Evolutionary conservation across 2,329 filamentous ascomycete species (phyloP).

Genomic region (Penicillium decumbens): DNA sequence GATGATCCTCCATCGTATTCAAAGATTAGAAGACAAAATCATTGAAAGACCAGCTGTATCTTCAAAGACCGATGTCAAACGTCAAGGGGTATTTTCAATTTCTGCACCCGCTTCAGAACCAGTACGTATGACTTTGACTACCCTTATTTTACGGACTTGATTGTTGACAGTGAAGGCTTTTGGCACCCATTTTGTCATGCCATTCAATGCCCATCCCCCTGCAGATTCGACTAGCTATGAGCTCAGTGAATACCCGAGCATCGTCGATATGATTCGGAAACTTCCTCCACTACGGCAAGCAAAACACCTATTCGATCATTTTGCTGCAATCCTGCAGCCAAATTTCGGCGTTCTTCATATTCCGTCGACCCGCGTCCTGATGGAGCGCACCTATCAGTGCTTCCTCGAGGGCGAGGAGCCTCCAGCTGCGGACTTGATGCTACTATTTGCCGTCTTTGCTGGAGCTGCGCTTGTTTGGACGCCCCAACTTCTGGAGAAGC

Average conservation of each 20-base stretch:
- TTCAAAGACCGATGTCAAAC: neutral
- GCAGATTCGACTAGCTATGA: neutral
- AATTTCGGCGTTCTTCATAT: constrained; percentile 17
- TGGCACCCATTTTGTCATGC: constrained; percentile 10
- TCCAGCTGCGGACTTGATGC: constrained; percentile 9
- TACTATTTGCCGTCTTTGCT: constrained; percentile 17
- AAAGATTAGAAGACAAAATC: constrained; percentile 11
- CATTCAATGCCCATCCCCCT: constrained; percentile 9
- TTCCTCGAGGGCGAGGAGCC: constrained; percentile 14
- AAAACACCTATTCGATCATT: constrained; percentile 13
- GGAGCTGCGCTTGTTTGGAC: constrained; percentile 17
- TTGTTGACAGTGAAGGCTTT: constrained; percentile 1
- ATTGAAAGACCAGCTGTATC: neutral
- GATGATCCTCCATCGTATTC: constrained; percentile 11
- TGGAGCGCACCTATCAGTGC: constrained; percentile 14
- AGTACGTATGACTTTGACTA: neutral
- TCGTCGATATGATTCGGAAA: constrained; percentile 6
- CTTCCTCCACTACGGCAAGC: constrained; percentile 18
- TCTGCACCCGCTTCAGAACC: neutral
- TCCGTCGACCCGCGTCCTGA: constrained; percentile 7
- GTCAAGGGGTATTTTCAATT: neutral
- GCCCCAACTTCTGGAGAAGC: constrained; percentile 6
- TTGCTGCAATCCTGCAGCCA: constrained; percentile 12
- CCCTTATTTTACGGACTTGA: neutral
- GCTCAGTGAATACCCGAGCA: neutral